Conservation (phyloP, 2,329 filamentous ascomycete species). For the Elsinoe batatas region DNA sequence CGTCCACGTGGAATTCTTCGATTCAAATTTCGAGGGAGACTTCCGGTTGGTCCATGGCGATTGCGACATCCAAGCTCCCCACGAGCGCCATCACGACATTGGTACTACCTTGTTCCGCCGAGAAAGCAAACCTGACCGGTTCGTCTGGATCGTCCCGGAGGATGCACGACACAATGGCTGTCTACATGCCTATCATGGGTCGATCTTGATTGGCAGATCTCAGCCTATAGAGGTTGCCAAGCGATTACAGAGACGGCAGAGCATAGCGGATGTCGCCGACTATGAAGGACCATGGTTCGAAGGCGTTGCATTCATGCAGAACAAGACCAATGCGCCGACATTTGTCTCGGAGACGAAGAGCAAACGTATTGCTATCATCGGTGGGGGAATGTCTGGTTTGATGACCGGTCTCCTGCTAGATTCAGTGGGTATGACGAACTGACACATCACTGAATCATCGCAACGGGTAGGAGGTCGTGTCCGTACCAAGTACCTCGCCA, state of each 20-base stretch:
- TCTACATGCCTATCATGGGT: conserved; percentile 36
- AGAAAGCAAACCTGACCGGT: conserved; percentile 31
- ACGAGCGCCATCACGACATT: conserved; percentile 36
- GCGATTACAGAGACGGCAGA: neutral
- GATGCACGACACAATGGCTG: conserved; percentile 32
- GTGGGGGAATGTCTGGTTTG: conserved; percentile 55
- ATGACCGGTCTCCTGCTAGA: conserved; percentile 47
- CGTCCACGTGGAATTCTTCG: conserved; percentile 36
- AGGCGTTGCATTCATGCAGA: conserved; percentile 49
- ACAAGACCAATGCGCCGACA: conserved; percentile 43
- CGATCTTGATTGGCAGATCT: conserved; percentile 34
- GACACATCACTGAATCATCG: conserved; percentile 53
- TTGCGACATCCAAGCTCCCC: conserved; percentile 29
- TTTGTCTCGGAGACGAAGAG: conserved; percentile 47
- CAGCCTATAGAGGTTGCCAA: conserved; percentile 30
- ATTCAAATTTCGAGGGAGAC: conserved; percentile 33
- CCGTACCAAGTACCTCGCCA: conserved; percentile 52
- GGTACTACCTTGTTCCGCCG: conserved; percentile 28
- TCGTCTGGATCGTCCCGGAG: conserved; percentile 40
- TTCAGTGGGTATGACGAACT: conserved; percentile 49
- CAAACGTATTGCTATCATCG: conserved; percentile 53
- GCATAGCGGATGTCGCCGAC: conserved; percentile 38
- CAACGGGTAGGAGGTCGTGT: conserved; percentile 54
- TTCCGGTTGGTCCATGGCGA: conserved; percentile 37
- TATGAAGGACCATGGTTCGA: conserved; percentile 56